phyloP scores from a whole-genome alignment of 1,284 basidiomycete genomes.

The Austroboletus olivaceoglutinosus region DNA sequence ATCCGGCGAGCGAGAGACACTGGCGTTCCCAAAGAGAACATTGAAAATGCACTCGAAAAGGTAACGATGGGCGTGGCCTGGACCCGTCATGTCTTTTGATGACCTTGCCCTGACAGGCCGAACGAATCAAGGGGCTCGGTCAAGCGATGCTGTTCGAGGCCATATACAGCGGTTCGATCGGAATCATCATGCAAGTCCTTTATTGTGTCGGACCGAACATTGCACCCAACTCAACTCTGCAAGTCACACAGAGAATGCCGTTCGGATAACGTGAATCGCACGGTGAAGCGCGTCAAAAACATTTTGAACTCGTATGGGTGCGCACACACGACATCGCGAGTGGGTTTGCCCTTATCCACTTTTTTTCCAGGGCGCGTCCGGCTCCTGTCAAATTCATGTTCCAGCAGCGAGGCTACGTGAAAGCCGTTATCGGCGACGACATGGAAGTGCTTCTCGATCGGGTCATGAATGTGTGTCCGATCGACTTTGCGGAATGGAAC shows the following conservation, averaged over 20 bases:
- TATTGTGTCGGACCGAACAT: background rate
- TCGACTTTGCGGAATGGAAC: constrained; percentile 48
- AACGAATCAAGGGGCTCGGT: constrained; percentile 49
- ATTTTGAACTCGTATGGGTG: constrained; percentile 61
- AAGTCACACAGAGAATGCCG: constrained; percentile 63
- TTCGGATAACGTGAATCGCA: constrained; percentile 73
- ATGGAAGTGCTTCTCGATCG: constrained; percentile 46
- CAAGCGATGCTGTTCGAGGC: constrained; percentile 69
- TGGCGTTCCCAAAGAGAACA: constrained; percentile 76
- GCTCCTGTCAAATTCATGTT: constrained; percentile 80
- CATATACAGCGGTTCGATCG: constrained; percentile 65
- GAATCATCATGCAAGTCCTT: constrained; percentile 69
- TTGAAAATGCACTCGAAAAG: constrained; percentile 68
- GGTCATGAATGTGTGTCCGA: constrained; percentile 55
- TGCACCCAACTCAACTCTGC: constrained; percentile 1
- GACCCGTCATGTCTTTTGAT: too few relatives aligned
- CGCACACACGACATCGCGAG: constrained; percentile 17
- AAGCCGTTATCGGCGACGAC: constrained; percentile 49
- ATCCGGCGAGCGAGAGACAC: constrained; percentile 61
- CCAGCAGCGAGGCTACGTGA: constrained; percentile 63
- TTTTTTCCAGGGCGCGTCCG: constrained; percentile 54
- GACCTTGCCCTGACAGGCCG: constrained; percentile 40
- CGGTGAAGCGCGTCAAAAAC: constrained; percentile 62
- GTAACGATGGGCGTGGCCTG: constrained; percentile 35
- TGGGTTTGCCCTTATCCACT: constrained; percentile 2